Conservation (phyloP, 2,329 filamentous ascomycete species). For the Cladophialophora carrionii region DNA sequence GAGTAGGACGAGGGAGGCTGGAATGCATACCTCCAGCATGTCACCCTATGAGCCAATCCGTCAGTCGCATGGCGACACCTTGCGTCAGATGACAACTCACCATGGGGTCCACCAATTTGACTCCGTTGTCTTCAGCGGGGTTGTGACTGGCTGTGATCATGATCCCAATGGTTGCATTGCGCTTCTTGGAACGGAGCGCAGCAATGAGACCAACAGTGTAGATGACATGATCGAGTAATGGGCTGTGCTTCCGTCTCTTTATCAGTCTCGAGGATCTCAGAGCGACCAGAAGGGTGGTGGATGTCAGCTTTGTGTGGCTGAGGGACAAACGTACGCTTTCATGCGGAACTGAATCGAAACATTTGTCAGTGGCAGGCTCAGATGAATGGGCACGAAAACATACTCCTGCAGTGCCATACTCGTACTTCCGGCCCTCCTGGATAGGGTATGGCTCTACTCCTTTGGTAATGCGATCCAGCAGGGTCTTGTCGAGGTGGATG, state of each 20-base stretch:
- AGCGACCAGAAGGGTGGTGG: conserved; percentile 38
- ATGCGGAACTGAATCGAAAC: conserved; percentile 62
- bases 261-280: conserved; percentile 42
- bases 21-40: conserved; percentile 76
- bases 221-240: conserved; percentile 60
- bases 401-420: conserved; percentile 66
- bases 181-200: conserved; percentile 83
- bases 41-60: conserved; percentile 64
- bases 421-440: conserved; percentile 56
- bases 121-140: conserved; percentile 83
- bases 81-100: conserved; percentile 45
- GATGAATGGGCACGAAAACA: conserved; percentile 41
- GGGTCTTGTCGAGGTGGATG: conserved; percentile 38
- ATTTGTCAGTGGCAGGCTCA: conserved; percentile 31
- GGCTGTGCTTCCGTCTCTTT: conserved; percentile 56
- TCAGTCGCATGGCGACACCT: conserved; percentile 29
- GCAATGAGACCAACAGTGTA: conserved; percentile 91
- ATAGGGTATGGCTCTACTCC: conserved; percentile 55
- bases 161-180: conserved; percentile 89
- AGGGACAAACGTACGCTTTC: conserved; percentile 61
- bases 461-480: conserved; percentile 52
- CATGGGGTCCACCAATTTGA: conserved; percentile 96
- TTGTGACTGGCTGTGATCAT: conserved; percentile 97
- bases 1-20: background rate
- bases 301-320: conserved; percentile 39